Percentiles rank a stretch among this genome's conserved stretches.
These are phyloP conservation scores for Sporobolomyces roseus DNA, from an alignment of 768 basidiomycete genomes.

Conservation along the genomic window DNA sequence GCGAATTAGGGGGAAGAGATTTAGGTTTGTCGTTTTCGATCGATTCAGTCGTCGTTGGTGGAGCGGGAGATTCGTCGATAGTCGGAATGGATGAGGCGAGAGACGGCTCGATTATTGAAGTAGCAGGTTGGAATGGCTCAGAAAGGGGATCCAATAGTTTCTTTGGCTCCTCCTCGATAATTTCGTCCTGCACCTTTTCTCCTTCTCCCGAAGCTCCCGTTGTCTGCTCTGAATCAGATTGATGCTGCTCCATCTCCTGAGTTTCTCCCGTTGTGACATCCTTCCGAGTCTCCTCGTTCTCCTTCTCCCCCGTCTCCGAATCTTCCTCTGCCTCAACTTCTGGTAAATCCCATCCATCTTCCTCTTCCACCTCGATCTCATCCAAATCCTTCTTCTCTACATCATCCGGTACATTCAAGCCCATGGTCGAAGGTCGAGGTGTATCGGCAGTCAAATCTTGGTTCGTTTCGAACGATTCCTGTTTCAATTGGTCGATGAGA, in stretches of 20 bases:
- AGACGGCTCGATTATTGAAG: not conserved
- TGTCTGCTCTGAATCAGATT: not conserved
- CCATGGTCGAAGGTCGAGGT: not conserved
- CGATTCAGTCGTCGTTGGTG: too few relatives aligned
- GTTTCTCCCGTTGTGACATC: too few relatives aligned
- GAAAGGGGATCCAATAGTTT: slow-evolving; percentile 9
- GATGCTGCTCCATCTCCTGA: too few relatives aligned
- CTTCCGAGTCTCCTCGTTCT: too few relatives aligned
- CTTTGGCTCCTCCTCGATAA: too few relatives aligned
- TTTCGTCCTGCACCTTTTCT: not conserved
- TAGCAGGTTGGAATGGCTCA: slow-evolving; percentile 2
- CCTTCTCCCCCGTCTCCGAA: not conserved
- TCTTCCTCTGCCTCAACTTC: slow-evolving; percentile 1
- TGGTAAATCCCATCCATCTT: slow-evolving; percentile 9
- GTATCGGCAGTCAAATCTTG: slow-evolving; percentile 1
- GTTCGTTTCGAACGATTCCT: not conserved
- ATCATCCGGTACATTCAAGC: not conserved
- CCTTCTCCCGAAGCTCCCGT: slow-evolving; percentile 4
- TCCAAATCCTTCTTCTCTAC: not conserved
- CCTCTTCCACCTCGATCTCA: not conserved
- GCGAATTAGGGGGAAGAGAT: not conserved
- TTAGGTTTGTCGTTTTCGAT: too few relatives aligned
- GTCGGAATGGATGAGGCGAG: not conserved
- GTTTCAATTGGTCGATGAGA: slow-evolving; percentile 1
- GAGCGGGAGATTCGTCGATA: too few relatives aligned